Percentiles rank a stretch among this genome's conserved stretches.
These are phyloP conservation scores for Aeschynomene evenia DNA, from an alignment of 306 rosid species.

Conservation along the genomic window DNA sequence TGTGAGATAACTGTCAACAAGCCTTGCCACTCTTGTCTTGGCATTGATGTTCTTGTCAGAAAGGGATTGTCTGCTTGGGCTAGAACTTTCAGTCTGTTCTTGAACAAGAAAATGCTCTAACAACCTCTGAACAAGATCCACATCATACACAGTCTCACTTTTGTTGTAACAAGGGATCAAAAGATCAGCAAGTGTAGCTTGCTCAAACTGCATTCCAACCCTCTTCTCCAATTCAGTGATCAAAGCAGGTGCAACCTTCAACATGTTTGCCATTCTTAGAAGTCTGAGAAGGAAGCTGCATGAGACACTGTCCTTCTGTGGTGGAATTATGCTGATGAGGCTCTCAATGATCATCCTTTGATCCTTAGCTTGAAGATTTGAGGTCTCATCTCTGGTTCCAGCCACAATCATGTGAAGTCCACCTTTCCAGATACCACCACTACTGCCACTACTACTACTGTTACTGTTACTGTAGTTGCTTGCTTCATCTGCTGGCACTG, in stretches of 20 bases:
- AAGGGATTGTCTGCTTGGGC: constrained; percentile 63
- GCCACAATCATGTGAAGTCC: constrained; percentile 78
- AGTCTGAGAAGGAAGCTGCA: constrained; percentile 93
- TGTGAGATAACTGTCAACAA: constrained; percentile 93
- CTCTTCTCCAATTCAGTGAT: constrained; percentile 88
- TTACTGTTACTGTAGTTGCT: constrained; percentile 46
- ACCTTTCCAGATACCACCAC: constrained; percentile 60
- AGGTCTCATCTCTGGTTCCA: constrained; percentile 53
- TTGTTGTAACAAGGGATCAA: constrained; percentile 66
- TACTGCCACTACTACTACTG: constrained; percentile 34
- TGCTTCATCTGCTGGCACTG: constrained; percentile 55
- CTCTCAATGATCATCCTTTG: constrained; percentile 92
- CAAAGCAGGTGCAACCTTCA: constrained; percentile 84
- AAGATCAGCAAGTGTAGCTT: constrained; percentile 82
- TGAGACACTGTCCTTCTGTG: constrained; percentile 87
- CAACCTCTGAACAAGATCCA: constrained; percentile 93
- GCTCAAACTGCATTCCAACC: constrained; percentile 98
- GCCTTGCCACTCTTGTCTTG: constrained; percentile 93
- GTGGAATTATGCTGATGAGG: constrained; percentile 92
- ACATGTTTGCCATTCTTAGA: constrained; percentile 83
- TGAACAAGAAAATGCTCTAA: constrained; percentile 94
- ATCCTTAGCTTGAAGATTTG: constrained; percentile 66
- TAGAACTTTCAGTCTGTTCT: constrained; percentile 74
- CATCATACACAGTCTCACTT: constrained; percentile 70
- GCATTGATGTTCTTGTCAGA: constrained; percentile 72